These are phyloP conservation scores for Eucalyptus cloeziana DNA, from an alignment of 345 rosid genomes.

Conservation along the genomic window DNA sequence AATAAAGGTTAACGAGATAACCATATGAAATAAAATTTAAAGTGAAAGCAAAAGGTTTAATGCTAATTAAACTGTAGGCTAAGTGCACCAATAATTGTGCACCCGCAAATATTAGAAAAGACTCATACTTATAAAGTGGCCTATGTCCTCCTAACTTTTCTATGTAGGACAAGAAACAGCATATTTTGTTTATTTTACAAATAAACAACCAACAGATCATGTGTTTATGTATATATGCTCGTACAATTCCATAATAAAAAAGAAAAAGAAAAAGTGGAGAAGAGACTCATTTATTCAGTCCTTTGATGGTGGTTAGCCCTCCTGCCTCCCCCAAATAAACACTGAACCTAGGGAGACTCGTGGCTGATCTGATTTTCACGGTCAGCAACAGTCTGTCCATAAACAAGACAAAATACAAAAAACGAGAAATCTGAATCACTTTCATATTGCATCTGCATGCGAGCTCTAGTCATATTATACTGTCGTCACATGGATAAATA, in stretches of 20 bases:
- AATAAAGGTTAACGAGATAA: too few relatives aligned
- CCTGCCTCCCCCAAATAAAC: not conserved
- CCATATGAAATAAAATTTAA: too few relatives aligned
- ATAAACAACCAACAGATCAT: not conserved
- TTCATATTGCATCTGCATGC: not conserved
- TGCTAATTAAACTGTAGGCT: too few relatives aligned
- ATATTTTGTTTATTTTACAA: too few relatives aligned
- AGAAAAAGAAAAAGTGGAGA: not conserved
- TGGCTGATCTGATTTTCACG: not conserved
- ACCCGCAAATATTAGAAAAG: too few relatives aligned
- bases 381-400: not conserved
- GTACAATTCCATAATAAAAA: not conserved
- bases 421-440: not conserved
- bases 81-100: fast-evolving
- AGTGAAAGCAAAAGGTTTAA: too few relatives aligned
- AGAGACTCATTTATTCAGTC: not conserved
- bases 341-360: not conserved
- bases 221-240: not conserved
- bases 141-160: too few relatives aligned
- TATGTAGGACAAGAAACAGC: too few relatives aligned
- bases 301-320: not conserved
- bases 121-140: too few relatives aligned
- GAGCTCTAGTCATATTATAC: not conserved
- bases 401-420: not conserved
- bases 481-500: not conserved